Conservation (phyloP, 192 early-diverging fungal genomes). For the Coemansia sp. region DNA sequence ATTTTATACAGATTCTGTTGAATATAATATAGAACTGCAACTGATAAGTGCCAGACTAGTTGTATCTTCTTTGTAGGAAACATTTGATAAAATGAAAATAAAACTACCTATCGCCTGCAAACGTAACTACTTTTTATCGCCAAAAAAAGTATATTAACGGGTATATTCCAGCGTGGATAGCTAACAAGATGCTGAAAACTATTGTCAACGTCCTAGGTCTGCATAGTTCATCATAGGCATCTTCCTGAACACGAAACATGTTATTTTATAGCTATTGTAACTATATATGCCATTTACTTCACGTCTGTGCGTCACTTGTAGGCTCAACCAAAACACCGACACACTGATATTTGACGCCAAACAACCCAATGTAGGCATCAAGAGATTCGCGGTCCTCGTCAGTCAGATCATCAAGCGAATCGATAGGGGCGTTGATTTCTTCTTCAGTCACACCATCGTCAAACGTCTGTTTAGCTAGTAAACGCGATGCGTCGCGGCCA, state of each 20-base stretch:
- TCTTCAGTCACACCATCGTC: conserved; percentile 72
- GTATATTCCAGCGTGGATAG: no score
- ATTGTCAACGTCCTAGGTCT: no score
- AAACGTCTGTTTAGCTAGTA: conserved; percentile 89
- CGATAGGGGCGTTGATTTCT: conserved; percentile 68
- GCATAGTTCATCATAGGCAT: no score
- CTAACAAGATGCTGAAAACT: no score
- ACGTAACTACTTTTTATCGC: no score
- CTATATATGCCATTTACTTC: background rate
- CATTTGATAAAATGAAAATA: no score
- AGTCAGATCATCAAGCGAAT: conserved; percentile 72
- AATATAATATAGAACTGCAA: no score
- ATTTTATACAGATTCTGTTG: no score
- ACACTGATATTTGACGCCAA: conserved; percentile 72
- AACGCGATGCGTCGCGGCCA: conserved; percentile 89
- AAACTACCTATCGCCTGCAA: no score
- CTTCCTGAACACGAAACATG: background rate
- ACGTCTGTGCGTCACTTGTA: background rate
- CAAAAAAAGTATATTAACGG: no score
- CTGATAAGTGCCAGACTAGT: no score
- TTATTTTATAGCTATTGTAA: background rate
- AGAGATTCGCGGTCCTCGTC: conserved; percentile 72
- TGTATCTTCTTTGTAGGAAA: no score
- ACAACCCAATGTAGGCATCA: conserved; percentile 75
- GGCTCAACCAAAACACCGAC: conserved; percentile 70